Percentiles rank a stretch among this genome's conserved stretches.
These are phyloP conservation scores for Penicillium occitanis DNA, from an alignment of 2,329 filamentous ascomycete species.

Conservation along the genomic window DNA sequence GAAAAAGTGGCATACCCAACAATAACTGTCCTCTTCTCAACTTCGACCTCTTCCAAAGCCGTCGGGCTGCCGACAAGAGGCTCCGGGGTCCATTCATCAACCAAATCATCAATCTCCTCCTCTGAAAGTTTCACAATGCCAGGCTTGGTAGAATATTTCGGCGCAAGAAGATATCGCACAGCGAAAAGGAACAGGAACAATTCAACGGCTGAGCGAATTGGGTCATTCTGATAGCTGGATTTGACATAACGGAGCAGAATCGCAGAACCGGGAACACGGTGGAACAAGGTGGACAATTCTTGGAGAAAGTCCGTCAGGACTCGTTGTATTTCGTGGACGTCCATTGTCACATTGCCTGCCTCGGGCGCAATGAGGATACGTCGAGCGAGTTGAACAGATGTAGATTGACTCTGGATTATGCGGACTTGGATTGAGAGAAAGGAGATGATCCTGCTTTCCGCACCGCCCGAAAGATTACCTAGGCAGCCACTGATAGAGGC, in stretches of 20 bases:
- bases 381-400: not conserved
- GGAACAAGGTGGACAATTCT: slow-evolving; percentile 66
- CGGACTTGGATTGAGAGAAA: not conserved
- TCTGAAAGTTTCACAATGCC: slow-evolving; percentile 87
- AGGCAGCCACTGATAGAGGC: not conserved
- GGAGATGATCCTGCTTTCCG: slow-evolving; percentile 1
- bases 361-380: not conserved
- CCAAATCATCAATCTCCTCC: slow-evolving; percentile 95
- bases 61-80: slow-evolving; percentile 77
- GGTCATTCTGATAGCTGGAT: slow-evolving; percentile 97
- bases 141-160: slow-evolving; percentile 89
- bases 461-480: not conserved
- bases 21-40: slow-evolving; percentile 82
- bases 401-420: not conserved
- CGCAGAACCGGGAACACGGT: slow-evolving; percentile 88
- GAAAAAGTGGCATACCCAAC: slow-evolving; percentile 64
- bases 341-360: slow-evolving; percentile 46
- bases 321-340: slow-evolving; percentile 56
- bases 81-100: slow-evolving; percentile 95
- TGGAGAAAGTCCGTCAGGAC: slow-evolving; percentile 56
- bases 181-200: slow-evolving; percentile 93
- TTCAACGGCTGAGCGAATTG: slow-evolving; percentile 88
- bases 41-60: slow-evolving; percentile 73
- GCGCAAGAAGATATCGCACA: slow-evolving; percentile 85
- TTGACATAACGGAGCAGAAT: slow-evolving; percentile 94